A percentile compares a stretch with the other conserved stretches of the same genome.
Conservation (phyloP, 2,329 filamentous ascomycete species). For the Orbilia oligospora region DNA sequence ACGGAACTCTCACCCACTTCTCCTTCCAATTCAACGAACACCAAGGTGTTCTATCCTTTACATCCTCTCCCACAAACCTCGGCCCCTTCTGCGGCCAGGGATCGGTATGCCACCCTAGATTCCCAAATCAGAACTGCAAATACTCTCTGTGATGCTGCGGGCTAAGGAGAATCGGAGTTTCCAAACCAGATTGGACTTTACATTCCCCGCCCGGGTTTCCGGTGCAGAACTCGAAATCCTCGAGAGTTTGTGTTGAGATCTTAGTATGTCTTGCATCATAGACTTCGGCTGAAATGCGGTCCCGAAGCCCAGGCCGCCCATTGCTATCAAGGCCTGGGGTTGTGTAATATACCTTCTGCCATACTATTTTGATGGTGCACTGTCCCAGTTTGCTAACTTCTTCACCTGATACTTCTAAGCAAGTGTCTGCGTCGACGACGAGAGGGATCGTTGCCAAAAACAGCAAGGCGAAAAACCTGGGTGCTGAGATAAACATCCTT, state of each 20-base stretch:
- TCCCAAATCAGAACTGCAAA: slow-evolving; percentile 12
- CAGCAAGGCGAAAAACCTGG: background rate
- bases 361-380: background rate
- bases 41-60: background rate
- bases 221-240: background rate
- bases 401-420: background rate
- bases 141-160: slow-evolving; percentile 29
- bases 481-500: no score
- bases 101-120: slow-evolving; percentile 12
- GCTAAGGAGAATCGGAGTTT: background rate
- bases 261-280: background rate
- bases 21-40: no score
- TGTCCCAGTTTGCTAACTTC: background rate
- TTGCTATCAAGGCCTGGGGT: background rate
- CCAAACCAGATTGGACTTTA: background rate
- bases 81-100: background rate
- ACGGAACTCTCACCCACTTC: no score
- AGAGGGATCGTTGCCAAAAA: background rate
- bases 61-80: background rate
- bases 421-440: background rate
- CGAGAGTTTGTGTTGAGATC: background rate
- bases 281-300: background rate
- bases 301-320: background rate
- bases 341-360: background rate
- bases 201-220: background rate